These are phyloP conservation scores for Narthecium ossifragum DNA, from an alignment of 106 monocot species.

Conservation along the genomic window DNA sequence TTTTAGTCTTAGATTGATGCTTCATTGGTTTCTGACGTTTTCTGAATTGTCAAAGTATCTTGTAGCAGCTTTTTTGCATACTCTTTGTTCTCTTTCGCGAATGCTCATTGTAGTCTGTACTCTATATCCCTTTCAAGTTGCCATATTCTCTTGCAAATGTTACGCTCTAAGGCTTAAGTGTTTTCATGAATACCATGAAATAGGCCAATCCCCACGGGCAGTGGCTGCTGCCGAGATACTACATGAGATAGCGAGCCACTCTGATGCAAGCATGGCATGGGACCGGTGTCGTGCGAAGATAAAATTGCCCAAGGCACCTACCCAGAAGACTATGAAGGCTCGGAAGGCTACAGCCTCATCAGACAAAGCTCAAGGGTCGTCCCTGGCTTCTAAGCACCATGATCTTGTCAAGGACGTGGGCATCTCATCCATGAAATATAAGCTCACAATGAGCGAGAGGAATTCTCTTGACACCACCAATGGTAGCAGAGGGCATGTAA, in stretches of 20 bases:
- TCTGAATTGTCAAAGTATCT: not conserved
- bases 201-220: constrained; percentile 26
- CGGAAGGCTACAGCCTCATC: constrained; percentile 15
- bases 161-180: not conserved
- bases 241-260: constrained; percentile 19
- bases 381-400: constrained; percentile 8
- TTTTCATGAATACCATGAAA: not conserved
- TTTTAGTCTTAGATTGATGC: no score
- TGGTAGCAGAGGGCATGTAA: constrained; percentile 19
- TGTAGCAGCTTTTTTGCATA: not conserved
- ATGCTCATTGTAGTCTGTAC: not conserved
- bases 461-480: constrained; percentile 18
- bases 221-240: constrained; percentile 44
- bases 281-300: constrained; percentile 9
- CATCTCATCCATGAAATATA: constrained; percentile 23
- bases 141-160: constrained; percentile 6
- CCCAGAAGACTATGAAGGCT: constrained; percentile 35
- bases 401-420: constrained; percentile 21
- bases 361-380: constrained; percentile 8
- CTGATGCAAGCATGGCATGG: not conserved
- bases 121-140: not conserved
- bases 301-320: constrained; percentile 27
- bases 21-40: not conserved
- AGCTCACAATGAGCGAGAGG: constrained; percentile 9
- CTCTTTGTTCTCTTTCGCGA: not conserved